Percentiles rank a stretch among this genome's conserved stretches.
Conservation (phyloP, 2,329 filamentous ascomycete species). For the Ophiostoma tasmaniense region DNA sequence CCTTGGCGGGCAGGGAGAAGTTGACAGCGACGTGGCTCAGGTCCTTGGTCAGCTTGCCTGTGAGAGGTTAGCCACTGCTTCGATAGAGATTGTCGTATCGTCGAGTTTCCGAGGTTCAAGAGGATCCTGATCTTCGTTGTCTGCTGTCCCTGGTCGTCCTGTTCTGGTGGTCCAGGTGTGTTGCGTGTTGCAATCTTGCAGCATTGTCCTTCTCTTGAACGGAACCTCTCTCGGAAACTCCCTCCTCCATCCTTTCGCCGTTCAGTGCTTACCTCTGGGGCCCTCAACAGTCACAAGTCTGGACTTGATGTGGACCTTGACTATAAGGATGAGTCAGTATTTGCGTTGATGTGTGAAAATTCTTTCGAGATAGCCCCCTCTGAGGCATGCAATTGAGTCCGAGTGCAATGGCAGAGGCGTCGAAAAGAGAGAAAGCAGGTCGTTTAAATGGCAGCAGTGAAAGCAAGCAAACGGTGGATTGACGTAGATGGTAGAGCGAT, state of each 20-base stretch:
- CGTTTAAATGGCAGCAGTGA: not conserved
- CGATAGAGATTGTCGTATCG: not conserved
- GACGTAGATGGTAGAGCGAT: not conserved
- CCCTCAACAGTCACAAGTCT: conserved; percentile 95
- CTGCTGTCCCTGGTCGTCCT: not conserved
- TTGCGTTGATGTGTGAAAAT: not conserved
- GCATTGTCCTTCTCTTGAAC: not conserved
- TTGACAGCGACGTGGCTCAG: conserved; percentile 93
- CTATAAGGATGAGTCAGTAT: conserved; percentile 43
- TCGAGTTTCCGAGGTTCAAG: not conserved
- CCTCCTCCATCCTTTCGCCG: not conserved
- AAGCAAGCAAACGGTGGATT: not conserved
- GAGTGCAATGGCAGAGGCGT: not conserved
- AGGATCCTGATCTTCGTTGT: not conserved
- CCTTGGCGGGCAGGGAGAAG: conserved; percentile 81
- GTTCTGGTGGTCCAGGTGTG: not conserved
- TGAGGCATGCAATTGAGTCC: not conserved
- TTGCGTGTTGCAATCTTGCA: not conserved
- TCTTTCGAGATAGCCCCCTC: not conserved
- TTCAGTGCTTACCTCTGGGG: conserved; percentile 61
- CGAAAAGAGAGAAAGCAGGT: not conserved
- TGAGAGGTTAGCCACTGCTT: conserved; percentile 18
- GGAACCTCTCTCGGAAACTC: not conserved
- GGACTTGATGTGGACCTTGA: conserved; percentile 97
- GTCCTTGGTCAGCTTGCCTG: conserved; percentile 93